A percentile compares a stretch with the other conserved stretches of the same genome.
Conservation (phyloP, 2,329 filamentous ascomycete genomes). For the Exophiala phaeomuriformis region DNA sequence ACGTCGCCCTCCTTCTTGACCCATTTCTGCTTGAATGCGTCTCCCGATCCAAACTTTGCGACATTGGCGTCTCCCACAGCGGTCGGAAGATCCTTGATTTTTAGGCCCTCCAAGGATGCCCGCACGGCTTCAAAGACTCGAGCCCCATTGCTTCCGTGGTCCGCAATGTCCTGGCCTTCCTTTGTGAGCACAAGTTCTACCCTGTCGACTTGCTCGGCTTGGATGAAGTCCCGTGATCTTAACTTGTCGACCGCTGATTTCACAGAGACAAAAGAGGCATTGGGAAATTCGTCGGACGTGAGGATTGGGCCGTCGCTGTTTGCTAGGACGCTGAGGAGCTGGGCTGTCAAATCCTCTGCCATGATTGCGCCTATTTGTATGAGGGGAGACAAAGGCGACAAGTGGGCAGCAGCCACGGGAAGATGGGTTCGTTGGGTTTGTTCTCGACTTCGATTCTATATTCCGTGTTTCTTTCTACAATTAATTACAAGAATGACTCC, state of each 20-base stretch:
- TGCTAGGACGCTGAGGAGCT: slow-evolving; percentile 58
- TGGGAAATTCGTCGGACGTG: slow-evolving; percentile 63
- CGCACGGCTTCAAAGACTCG: slow-evolving; percentile 71
- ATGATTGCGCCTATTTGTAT: slow-evolving; percentile 13
- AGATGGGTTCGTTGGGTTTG: not conserved
- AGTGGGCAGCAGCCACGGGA: not conserved
- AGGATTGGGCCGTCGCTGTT: slow-evolving; percentile 55
- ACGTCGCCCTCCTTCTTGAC: slow-evolving; percentile 57
- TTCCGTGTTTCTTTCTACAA: not conserved
- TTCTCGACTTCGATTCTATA: not conserved
- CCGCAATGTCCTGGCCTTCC: slow-evolving; percentile 64
- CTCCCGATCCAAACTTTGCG: slow-evolving; percentile 72
- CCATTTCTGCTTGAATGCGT: slow-evolving; percentile 75
- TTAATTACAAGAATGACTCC: not conserved
- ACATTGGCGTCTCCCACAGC: slow-evolving; percentile 40
- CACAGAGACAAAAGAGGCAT: slow-evolving; percentile 58
- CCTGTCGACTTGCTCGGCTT: slow-evolving; percentile 72
- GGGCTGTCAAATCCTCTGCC: slow-evolving; percentile 26
- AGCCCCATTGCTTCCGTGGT: slow-evolving; percentile 72
- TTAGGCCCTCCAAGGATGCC: slow-evolving; percentile 68
- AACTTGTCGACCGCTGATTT: slow-evolving; percentile 87
- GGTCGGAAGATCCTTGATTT: slow-evolving; percentile 61
- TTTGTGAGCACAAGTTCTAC: slow-evolving; percentile 70
- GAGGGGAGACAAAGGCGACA: not conserved
- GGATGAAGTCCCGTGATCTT: slow-evolving; percentile 74